Base-by-base conservation (phyloP, 2,329 filamentous ascomycete genomes). In the Clonostachys byssicola region DNA sequence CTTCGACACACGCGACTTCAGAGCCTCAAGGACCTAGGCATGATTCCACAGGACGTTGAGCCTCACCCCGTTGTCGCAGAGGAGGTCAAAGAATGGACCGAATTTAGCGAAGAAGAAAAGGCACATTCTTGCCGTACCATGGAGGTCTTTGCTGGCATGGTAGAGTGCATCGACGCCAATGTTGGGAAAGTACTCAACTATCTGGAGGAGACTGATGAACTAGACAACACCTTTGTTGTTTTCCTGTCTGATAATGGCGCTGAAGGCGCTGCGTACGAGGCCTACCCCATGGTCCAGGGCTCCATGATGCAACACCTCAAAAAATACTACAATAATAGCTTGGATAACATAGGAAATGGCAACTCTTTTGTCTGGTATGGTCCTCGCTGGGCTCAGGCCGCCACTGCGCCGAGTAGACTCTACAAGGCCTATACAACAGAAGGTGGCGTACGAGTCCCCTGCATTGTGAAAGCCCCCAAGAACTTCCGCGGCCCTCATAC, bases 351-450 rank as follows among this genome's bases (percentile, higher is more conserved):
- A 14, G 78, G 78, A 3, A 79, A 56, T 71, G 75, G 14, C 64
- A 67, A 81, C 56, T 77, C 72, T 1, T 83, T 80, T 54, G 74
- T 81, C 50, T 83, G 79, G 79, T 83, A 83, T 51, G 80, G 80
- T 1, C 76, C 74, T 5, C 70, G 73, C 16, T 81, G 78, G 77
- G 77, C 77, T 3, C 64, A 68, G 42, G 66, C 66, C 2, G 60
- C 65, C 10, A 70, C 65, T 1, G 67, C 66, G 2, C 67, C 66
- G 4, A 64, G 60, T 40, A 54, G 65, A 23, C 51, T 69, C 14
- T 70, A 65, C 57, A 80, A 79, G 74, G 68, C 75, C 0, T 72
- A 74, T 51, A 59, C 77, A 7, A 72, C 72, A 36, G 42, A 56
- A 5, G 35, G 35, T n/a, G 20, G 44, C 14, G 74, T 78, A 6